Percentiles rank a stretch among this genome's conserved stretches.
phyloP scores from a whole-genome alignment of 352 stramenopile species.

The Aphanomyces euteiches region DNA sequence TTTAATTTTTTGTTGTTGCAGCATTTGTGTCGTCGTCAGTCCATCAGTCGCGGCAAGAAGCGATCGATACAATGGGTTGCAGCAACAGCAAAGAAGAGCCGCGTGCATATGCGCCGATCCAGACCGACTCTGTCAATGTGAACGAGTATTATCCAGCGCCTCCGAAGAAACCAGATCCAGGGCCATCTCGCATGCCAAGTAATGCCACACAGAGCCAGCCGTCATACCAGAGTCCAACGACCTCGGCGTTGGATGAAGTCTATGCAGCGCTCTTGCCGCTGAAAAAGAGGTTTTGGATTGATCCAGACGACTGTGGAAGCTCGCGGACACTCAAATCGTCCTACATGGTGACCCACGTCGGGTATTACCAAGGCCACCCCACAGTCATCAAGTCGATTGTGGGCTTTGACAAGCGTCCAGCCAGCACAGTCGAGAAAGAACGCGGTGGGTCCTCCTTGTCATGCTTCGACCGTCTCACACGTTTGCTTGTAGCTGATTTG shows the following conservation, averaged over 20 bases:
- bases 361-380: constrained; percentile 30
- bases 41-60: background rate
- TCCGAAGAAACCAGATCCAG: background rate
- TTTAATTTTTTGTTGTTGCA: too few species aligned
- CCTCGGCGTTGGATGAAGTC: background rate
- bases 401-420: constrained; percentile 25
- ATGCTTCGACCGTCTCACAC: background rate
- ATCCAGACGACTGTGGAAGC: constrained; percentile 29
- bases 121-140: background rate
- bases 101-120: background rate
- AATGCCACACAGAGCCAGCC: background rate
- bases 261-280: constrained; percentile 22
- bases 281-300: constrained; percentile 26
- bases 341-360: constrained; percentile 27
- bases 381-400: constrained; percentile 30
- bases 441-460: background rate
- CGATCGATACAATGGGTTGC: constrained; percentile 10
- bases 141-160: constrained; percentile 16
- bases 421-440: constrained; percentile 26
- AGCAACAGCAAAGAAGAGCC: constrained; percentile 15
- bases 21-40: background rate
- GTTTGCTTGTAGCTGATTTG: constrained; percentile 5
- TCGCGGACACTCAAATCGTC: constrained; percentile 28
- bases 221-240: background rate
- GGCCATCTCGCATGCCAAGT: background rate